Evolutionary conservation across 192 early-diverging fungal species (phyloP), one percentile per base, ranked within the genome.

Genomic region (Lunasporangiospora selenospora): DNA sequence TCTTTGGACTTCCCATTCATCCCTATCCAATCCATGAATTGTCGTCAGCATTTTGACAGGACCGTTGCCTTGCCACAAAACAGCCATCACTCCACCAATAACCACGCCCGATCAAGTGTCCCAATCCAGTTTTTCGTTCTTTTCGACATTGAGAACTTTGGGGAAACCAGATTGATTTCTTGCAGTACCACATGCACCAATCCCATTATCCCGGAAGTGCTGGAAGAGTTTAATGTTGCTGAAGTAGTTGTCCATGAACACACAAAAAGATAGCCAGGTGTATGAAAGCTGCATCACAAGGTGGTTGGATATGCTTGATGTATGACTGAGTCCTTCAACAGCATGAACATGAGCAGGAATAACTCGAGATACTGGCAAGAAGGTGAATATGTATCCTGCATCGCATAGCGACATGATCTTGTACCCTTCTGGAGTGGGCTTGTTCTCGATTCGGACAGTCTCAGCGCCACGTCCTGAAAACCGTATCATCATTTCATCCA

Each of bases 361-460:
- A 3, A 63, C 44, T 6, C 44, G 13, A 15, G 55, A 77, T n/a
- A 42, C 54, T n/a, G 53, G 58, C 0, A 58, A 8, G 46, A 67
- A 77, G 6, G 60, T n/a, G 26, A 26, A 77, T 0, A 48, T 77
- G 39, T 70, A 65, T 34, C 66, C 55, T 40, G 65, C 44, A 45
- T 77, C 61, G 44, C 61, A 77, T 10, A 77, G 60, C 4, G 76
- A 60, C 19, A 70, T 33, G 30, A 77, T 60, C 45, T 77, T 70
- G 36, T 54, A 77, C 2, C 61, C 66, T 39, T 70, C 61, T 0
- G 60, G 61, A 0, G 43, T 77, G 0, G 76, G 55, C n/a, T 77
- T 77, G 23, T 64, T 62, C 42, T 77, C 69, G 27, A 64, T 77
- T 13, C 46, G 37, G 6, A 67, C 44, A 18, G 75, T 69, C 16